phyloP scores from a whole-genome alignment of 768 basidiomycete species.

The Boletus coccyginus region DNA sequence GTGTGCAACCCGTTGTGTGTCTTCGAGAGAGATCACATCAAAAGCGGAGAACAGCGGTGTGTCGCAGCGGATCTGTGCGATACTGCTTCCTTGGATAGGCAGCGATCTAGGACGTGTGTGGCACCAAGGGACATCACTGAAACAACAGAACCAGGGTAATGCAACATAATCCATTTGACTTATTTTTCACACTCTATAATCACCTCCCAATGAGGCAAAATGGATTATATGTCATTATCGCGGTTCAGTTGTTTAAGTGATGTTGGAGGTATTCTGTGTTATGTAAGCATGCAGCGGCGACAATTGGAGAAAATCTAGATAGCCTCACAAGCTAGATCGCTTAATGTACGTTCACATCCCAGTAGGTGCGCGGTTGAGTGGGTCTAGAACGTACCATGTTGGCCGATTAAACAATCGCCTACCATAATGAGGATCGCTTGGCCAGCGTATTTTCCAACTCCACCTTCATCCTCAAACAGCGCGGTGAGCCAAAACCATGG shows the following conservation, averaged over 20 bases:
- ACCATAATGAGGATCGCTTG: constrained; percentile 34
- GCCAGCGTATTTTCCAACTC: constrained; percentile 26
- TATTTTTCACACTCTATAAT: too few species aligned
- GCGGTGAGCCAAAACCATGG: constrained; percentile 21
- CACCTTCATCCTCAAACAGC: constrained; percentile 21
- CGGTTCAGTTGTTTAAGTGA: too few species aligned
- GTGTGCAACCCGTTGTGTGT: constrained; percentile 31
- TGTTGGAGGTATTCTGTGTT: constrained; percentile 26
- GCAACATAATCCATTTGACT: too few species aligned
- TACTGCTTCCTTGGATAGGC: constrained; percentile 5
- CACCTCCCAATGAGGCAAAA: too few species aligned
- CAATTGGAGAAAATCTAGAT: constrained; percentile 32
- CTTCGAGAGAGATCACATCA: constrained; percentile 30
- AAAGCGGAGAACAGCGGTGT: constrained; percentile 6
- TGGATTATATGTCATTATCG: too few species aligned
- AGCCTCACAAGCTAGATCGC: constrained; percentile 32
- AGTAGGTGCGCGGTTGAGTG: neutral
- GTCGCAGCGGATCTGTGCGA: neutral
- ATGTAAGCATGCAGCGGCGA: constrained; percentile 35
- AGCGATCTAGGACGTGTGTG: constrained; percentile 32
- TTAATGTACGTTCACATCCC: neutral
- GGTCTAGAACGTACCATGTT: constrained; percentile 25
- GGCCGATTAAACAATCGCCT: constrained; percentile 34
- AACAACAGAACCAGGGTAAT: too few species aligned
- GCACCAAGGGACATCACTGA: constrained; percentile 27